These are phyloP conservation scores for Camellia japonica DNA, from an alignment of 148 eudicot species.

Conservation along the genomic window DNA sequence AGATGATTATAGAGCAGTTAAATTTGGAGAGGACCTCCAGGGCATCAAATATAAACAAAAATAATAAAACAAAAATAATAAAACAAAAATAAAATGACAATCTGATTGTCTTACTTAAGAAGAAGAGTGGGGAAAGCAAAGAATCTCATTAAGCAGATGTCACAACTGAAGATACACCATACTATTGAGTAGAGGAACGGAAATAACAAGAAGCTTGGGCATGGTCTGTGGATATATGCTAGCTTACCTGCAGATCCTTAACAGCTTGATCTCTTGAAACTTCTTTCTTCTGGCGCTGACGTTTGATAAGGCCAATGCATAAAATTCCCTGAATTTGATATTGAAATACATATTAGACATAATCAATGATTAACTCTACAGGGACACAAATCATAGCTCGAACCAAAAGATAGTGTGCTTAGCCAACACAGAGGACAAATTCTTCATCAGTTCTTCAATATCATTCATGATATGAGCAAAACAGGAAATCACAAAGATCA, in stretches of 20 bases:
- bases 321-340: constrained; percentile 57
- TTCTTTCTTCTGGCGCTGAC: constrained; percentile 73
- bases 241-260: constrained; percentile 70
- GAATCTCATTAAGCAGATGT: too few species aligned
- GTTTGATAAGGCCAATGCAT: constrained; percentile 82
- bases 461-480: not conserved
- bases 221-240: not conserved
- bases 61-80: too few species aligned
- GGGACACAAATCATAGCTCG: too few species aligned
- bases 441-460: not conserved
- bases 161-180: too few species aligned
- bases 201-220: too few species aligned
- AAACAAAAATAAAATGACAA: too few species aligned
- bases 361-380: not conserved
- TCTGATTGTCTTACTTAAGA: too few species aligned
- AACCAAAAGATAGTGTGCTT: not conserved
- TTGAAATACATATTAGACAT: constrained; percentile 1
- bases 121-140: too few species aligned
- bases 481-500: not conserved
- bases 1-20: not conserved
- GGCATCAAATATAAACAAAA: too few species aligned
- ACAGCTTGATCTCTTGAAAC: constrained; percentile 63
- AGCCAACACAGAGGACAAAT: not conserved
- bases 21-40: too few species aligned
- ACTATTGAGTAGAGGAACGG: too few species aligned